Conservation (phyloP, 2,329 filamentous ascomycete species). For the Penicillium decumbens region DNA sequence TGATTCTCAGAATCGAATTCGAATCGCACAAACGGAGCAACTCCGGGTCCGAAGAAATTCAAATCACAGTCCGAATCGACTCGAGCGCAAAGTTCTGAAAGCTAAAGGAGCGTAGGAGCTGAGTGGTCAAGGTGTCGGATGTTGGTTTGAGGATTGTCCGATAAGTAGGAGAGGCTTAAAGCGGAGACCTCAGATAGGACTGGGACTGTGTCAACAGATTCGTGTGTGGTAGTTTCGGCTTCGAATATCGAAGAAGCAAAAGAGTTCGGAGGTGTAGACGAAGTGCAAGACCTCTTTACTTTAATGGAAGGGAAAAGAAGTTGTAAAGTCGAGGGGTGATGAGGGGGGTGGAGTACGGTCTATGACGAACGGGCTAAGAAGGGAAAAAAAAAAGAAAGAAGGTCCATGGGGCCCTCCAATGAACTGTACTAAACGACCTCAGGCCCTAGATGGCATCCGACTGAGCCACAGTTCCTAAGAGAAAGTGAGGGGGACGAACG, state of each 20-base stretch:
- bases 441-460: conserved; percentile 14
- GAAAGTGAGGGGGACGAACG: background rate
- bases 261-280: background rate
- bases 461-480: conserved; percentile 18
- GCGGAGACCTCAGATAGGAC: conserved; percentile 7
- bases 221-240: background rate
- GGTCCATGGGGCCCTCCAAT: conserved; percentile 22
- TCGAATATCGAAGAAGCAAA: background rate
- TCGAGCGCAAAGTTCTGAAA: background rate
- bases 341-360: conserved; percentile 16
- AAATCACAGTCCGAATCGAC: background rate
- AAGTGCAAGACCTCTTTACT: conserved; percentile 3
- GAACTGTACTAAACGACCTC: conserved; percentile 9
- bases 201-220: background rate
- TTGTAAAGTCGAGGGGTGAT: conserved; percentile 20
- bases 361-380: conserved; percentile 22
- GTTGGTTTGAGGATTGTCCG: background rate
- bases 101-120: background rate
- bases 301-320: conserved; percentile 11
- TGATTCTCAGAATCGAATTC: background rate
- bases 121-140: background rate
- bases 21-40: background rate
- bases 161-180: conserved; percentile 6
- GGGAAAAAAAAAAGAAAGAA: conserved; percentile 14
- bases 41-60: background rate